Base-by-base conservation (phyloP, 768 basidiomycete species). In the Hygrophorus russula region DNA sequence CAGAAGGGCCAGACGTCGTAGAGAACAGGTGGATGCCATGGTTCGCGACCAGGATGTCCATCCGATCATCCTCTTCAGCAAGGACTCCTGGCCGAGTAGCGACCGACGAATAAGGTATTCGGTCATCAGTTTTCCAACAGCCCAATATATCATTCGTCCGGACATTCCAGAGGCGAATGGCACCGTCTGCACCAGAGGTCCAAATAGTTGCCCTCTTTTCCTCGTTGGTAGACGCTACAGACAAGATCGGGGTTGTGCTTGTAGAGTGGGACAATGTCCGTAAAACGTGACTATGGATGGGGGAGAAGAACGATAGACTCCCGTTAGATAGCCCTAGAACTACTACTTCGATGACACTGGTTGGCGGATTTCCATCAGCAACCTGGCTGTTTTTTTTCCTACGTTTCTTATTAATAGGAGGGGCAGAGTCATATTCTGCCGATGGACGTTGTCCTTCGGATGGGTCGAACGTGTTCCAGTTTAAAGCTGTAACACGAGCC, bases 311-410 rank as follows among this genome's bases (percentile, higher is more conserved):
- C 3, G 68, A 49, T 12, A 80, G 51, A n/a, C 68, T 59, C 17
- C 82, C 82, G 52, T 78, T 68, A 5, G 77, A 72, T 36, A 82
- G 65, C 15, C 80, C 82, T 34, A 83, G 57, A 14, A 74, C 59
- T 20, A 82, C 65, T 1, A 74, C 65, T 44, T 68, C 63, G 28
- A 64, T 61, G 18, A 57, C 56, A 19, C 56, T 49, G 27, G 46
- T 47, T 42, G 59, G 52, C 39, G 46, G 40, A 32, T 52, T 4
- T 33, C 4, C n/a, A 12, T 28, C 54, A 24, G 48, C 51, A 34
- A 44, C 53, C 31, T 50, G 50, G 49, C 51, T 63, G 49, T 56
- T 55, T 45, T 65, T 59, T 54, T 73, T 69, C 52, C 68, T 73
- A 47, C 73, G 65, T 57, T 72, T 77, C 63, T 75, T 78, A 53